Percentiles rank a stretch among this genome's conserved stretches.
Evolutionary conservation across 192 early-diverging fungal genomes (phyloP).

Genomic region (Coemansia sp.): DNA sequence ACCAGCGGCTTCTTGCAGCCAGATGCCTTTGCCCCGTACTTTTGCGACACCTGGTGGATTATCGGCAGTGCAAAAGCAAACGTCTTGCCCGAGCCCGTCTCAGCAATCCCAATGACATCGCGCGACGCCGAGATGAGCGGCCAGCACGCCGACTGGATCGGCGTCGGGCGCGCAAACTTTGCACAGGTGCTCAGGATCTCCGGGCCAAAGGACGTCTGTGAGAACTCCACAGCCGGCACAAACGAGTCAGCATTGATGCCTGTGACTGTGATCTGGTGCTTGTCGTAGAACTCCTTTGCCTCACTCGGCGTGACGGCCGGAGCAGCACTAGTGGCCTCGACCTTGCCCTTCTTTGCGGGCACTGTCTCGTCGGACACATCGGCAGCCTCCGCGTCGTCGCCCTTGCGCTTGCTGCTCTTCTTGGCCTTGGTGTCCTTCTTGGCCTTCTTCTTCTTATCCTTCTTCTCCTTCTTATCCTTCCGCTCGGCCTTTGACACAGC

Average conservation of each 20-base stretch:
- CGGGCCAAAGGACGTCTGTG: conserved; percentile 62
- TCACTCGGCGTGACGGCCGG: conserved; percentile 15
- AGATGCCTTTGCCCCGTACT: conserved; percentile 57
- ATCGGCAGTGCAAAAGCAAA: conserved; percentile 91
- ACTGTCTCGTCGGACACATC: conserved; percentile 1
- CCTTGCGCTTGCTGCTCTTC: conserved; percentile 30
- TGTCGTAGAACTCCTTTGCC: conserved; percentile 51
- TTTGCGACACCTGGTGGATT: conserved; percentile 69
- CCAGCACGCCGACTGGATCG: conserved; percentile 94
- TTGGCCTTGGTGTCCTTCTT: conserved; percentile 30
- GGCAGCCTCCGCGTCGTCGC: too few species aligned
- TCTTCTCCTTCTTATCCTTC: conserved; percentile 15
- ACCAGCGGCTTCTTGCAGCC: conserved; percentile 66
- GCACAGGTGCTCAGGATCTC: conserved; percentile 59
- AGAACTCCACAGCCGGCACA: conserved; percentile 69
- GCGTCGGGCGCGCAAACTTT: conserved; percentile 78
- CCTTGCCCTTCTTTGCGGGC: conserved; percentile 37
- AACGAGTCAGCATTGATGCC: conserved; percentile 51
- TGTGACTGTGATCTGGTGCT: conserved; percentile 59
- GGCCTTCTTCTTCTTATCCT: conserved; percentile 25
- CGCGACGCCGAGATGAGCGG: conserved; percentile 72
- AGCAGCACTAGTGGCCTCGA: not conserved
- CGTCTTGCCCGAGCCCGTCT: conserved; percentile 95
- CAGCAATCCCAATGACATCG: conserved; percentile 92
- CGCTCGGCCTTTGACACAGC: not conserved